A percentile compares a stretch with the other conserved stretches of the same genome.
Conservation (phyloP, 352 stramenopile species). For the Discostella stelligera region DNA sequence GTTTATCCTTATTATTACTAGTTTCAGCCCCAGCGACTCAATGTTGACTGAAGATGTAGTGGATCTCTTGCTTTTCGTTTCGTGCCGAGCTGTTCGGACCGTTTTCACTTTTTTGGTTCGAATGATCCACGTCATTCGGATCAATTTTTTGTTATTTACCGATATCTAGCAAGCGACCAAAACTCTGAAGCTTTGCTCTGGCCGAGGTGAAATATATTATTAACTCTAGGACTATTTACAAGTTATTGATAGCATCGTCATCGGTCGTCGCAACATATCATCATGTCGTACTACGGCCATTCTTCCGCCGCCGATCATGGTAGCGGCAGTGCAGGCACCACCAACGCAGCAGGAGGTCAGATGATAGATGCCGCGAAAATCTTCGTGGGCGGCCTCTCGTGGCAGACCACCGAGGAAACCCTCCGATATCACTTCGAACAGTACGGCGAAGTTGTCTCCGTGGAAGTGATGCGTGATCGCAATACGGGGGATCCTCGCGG, state of each 20-base stretch:
- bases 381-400: constrained; percentile 82
- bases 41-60: too few species aligned
- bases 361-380: constrained; percentile 69
- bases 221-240: too few species aligned
- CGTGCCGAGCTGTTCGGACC: too few species aligned
- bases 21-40: not conserved
- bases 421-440: constrained; percentile 82
- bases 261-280: not conserved
- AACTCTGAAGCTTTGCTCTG: too few species aligned
- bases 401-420: constrained; percentile 81
- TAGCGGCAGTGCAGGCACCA: not conserved
- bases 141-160: too few species aligned
- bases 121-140: too few species aligned
- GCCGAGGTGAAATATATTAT: too few species aligned
- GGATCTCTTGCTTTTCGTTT: too few species aligned
- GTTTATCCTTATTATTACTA: not conserved
- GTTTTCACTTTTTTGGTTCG: not conserved
- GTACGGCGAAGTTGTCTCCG: constrained; percentile 67
- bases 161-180: too few species aligned
- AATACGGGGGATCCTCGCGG: constrained; percentile 77
- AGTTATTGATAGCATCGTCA: too few species aligned
- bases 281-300: constrained; percentile 50
- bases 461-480: constrained; percentile 79
- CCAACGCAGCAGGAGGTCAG: not conserved
- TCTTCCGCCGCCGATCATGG: constrained; percentile 8